Base-by-base conservation (phyloP, 2,329 filamentous ascomycete genomes). In the Alternaria tenuissima region DNA sequence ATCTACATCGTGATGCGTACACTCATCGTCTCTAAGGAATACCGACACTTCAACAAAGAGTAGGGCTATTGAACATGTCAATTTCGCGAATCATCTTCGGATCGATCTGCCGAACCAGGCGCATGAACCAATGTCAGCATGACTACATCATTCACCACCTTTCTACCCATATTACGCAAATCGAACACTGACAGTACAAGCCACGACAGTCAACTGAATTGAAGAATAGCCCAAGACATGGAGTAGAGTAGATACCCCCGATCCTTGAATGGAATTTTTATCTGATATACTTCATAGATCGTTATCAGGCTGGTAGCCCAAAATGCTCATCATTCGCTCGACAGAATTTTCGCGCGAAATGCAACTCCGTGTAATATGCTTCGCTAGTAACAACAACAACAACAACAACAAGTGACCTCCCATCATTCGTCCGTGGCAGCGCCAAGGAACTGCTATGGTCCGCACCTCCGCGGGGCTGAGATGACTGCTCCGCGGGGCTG, bases 341-440 rank as follows among this genome's bases (percentile, higher is more conserved):
- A 38, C 46, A 3, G 1, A 36, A 49, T 5, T 22, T 22, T 26
- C 2, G 14, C n/a, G 36, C 20, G 7, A 26, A 38, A 14, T 12
- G 32, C 32, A 49, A 49, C 46, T 49, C 46, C 46, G 20, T 49
- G 32, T 36, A 49, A 49, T 49, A 49, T 49, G 46, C 46, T 38
- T 49, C 46, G 46, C 46, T 49, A 38, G 14, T 38, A 49, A 36
- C 14, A 49, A 49, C 46, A 49, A 36, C 20, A 49, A 36, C 46
- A 49, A 36, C 46, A 49, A 49, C 30, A 36, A 49, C 12, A 38
- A 22, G 12, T 9, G 18, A 12, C 32, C 30, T 9, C 46, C 14
- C 20, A 49, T 36, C 7, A 22, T 26, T 26, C 16, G 1, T 41
- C 12, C 11, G 20, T 42, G 39, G 18, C 1, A 16, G 3, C 8